Evolutionary conservation across 345 rosid species (phyloP), one percentile per base, ranked within the genome.

Genomic region (Populus simonii): DNA sequence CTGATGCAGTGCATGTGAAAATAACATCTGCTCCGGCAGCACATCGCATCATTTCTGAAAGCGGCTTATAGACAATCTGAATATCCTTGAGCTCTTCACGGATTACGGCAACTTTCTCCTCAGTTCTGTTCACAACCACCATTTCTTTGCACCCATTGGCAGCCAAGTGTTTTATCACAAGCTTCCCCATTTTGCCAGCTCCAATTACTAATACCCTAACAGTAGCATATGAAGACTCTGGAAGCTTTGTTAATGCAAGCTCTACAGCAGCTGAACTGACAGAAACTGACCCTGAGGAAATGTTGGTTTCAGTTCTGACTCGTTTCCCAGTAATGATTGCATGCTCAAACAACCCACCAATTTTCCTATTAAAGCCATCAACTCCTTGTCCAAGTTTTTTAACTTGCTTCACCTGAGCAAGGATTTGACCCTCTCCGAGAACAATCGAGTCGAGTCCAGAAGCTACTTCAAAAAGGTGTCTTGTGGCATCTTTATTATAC

Each of bases 261-360:
- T 80, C 82, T 22, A 80, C 82, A 33, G 82, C 79, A 62, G 75
- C 82, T 20, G 82, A 80, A 51, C 82, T 80, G 16, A 80, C 82
- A n/a, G 82, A 80, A 74, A 80, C 79, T 5, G 82, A 69, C 39
- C 82, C 82, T 2, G 82, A 33, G 9, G 82, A 69, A 18, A 80
- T 80, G 71, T 75, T 80, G 33, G 82, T 80, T 53, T 80, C 82
- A 62, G 78, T 45, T 74, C 79, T 59, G 51, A 80, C 82, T 22
- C 75, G 74, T 74, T 80, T 80, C 45, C 82, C 82, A 23, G 72
- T 74, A 74, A 68, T 80, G 39, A 80, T 80, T 23, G 82, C 82
- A 33, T 80, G 82, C 59, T 80, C 72, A 70, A 80, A 80, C 41
- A 80, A 55, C 75, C 82, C 82, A 38, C 73, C 71, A 33, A 80